Evolutionary conservation across 1,284 basidiomycete species (phyloP), one percentile per base, ranked within the genome.

Genomic region (Moesziomyces parantarcticus): DNA sequence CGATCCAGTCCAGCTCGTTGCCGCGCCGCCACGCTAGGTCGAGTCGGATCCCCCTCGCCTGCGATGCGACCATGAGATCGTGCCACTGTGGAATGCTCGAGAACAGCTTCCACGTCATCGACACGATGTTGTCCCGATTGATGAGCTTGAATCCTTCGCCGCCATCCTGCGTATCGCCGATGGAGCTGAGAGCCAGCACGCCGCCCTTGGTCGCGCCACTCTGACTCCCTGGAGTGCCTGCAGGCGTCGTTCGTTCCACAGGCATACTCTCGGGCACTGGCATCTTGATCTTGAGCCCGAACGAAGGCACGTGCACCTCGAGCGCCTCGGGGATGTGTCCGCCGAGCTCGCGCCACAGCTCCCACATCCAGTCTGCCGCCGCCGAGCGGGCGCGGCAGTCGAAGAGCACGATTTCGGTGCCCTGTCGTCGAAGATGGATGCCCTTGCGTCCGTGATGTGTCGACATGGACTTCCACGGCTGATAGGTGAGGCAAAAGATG

Each of bases 341-440:
- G 18, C 87, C 88, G 4, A 92, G 86, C 63, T 88, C 86, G 46
- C 87, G 87, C 91, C 92, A 93, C 47, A 94, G 84, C 61, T 89
- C 87, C 92, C 92, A 94, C 46, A 89, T 85, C 93, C 92, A 94
- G 81, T 94, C 92, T 26, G 87, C 86, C 2, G 90, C 90, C 51
- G 91, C 86, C 14, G 90, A 89, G 14, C 90, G 88, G 62, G 62
- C 60, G 41, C 81, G 76, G 32, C 77, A 82, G 77, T 93, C 92
- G 83, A 92, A 92, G 22, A 94, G 86, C 74, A 92, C 92, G 14
- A 93, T 88, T 68, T 91, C 90, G 0, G 89, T 90, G n/a, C 92
- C 92, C 22, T 64, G 75, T 29, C 72, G 64, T 47, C 77, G 78
- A 26, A 81, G 73, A 64, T 86, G 86, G 53, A 90, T 87, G 23